Percentiles rank a stretch among this genome's conserved stretches.
Evolutionary conservation across 176 grass and related monocot genomes (phyloP).

Genomic region (Thinopyrum elongatum): DNA sequence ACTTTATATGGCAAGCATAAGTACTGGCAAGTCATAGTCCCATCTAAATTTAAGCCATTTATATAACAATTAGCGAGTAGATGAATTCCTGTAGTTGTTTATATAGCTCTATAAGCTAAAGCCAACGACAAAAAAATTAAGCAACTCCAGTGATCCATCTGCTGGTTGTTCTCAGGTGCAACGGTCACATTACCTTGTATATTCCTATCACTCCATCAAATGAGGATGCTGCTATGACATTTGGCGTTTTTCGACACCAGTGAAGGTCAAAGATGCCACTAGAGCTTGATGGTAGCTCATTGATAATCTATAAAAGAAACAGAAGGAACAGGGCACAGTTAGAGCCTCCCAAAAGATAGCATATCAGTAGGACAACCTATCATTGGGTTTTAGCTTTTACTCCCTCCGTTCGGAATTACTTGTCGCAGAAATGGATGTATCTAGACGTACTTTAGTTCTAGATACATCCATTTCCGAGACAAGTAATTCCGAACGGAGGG

Average conservation of each 20-base stretch:
- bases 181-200: conserved; percentile 60
- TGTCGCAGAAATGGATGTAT: too few relatives aligned
- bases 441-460: too few relatives aligned
- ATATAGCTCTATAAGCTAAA: background rate
- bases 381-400: background rate
- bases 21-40: background rate
- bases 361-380: background rate
- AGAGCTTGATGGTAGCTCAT: conserved; percentile 74
- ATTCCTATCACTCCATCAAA: conserved; percentile 82
- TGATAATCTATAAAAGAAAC: conserved; percentile 60
- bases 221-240: conserved; percentile 85
- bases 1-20: conserved; percentile 14
- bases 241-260: conserved; percentile 85
- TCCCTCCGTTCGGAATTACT: too few relatives aligned
- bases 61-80: background rate
- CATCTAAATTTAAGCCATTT: too few relatives aligned
- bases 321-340: conserved; percentile 3
- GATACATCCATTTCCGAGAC: too few relatives aligned
- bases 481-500: too few relatives aligned
- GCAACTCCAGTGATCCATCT: too few relatives aligned
- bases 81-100: background rate
- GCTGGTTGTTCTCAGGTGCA: too few relatives aligned
- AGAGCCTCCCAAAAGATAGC: background rate
- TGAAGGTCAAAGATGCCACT: conserved; percentile 91
- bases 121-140: background rate